A percentile compares a stretch with the other conserved stretches of the same genome.
Evolutionary conservation across 768 basidiomycete genomes (phyloP).

Genomic region (Boletus reticuloceps): DNA sequence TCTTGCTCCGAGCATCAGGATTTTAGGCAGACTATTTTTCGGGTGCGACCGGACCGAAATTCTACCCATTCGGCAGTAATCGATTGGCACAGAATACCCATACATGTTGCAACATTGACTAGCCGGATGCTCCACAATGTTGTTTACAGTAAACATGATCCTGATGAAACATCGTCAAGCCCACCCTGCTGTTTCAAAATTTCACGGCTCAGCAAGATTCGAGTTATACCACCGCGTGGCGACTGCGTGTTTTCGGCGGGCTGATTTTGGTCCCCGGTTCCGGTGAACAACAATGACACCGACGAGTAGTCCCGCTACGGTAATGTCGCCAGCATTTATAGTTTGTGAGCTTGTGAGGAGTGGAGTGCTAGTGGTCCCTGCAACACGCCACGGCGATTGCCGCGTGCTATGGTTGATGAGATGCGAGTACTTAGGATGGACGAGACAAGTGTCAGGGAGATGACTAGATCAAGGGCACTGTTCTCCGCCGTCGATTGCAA

Average conservation of each 20-base stretch:
- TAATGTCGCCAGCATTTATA: not conserved
- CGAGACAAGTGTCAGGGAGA: not conserved
- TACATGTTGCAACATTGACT: not conserved
- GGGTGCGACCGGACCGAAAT: not conserved
- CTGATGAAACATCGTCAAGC: not conserved
- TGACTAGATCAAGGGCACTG: not conserved
- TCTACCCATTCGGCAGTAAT: not conserved
- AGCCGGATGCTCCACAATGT: not conserved
- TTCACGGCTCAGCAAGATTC: not conserved
- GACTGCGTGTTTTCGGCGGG: not conserved
- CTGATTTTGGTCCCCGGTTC: not conserved
- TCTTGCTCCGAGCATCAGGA: too few relatives aligned
- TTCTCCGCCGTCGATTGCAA: not conserved
- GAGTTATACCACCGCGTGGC: not conserved
- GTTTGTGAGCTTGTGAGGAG: not conserved
- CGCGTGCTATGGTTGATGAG: too few relatives aligned
- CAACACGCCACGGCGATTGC: conserved; percentile 6
- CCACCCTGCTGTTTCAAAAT: conserved; percentile 8
- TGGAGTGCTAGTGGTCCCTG: not conserved
- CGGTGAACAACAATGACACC: not conserved
- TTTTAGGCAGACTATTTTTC: too few relatives aligned
- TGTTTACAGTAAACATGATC: not conserved
- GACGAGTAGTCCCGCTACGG: not conserved
- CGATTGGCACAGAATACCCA: not conserved
- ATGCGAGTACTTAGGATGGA: not conserved